These are phyloP conservation scores for Ascosphaera pollenicola DNA, from an alignment of 2,329 filamentous ascomycete genomes.

Conservation along the genomic window DNA sequence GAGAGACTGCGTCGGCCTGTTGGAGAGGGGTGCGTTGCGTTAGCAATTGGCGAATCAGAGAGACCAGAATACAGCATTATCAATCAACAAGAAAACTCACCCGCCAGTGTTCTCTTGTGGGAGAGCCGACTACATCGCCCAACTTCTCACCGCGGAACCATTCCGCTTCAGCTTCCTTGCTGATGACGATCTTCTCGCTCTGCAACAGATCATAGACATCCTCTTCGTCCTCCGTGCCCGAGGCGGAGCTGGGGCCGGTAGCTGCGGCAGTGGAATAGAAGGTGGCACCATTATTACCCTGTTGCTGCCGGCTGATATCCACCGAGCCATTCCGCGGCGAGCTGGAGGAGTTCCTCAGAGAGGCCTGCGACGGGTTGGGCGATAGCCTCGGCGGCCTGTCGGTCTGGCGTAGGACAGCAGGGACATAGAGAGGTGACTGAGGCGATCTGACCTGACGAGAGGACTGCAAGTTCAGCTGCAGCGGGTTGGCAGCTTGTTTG, in stretches of 20 bases:
- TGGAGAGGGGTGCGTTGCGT: neutral
- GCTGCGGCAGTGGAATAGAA: neutral
- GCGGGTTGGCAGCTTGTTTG: constrained; percentile 2
- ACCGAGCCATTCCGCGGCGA: neutral
- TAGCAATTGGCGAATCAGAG: neutral
- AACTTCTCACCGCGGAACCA: constrained; percentile 30
- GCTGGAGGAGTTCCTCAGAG: neutral
- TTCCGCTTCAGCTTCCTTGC: constrained; percentile 28
- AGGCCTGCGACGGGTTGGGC: constrained; percentile 3
- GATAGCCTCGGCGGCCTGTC: constrained; percentile 26
- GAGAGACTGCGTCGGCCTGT: constrained; percentile 34
- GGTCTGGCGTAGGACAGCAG: constrained; percentile 38
- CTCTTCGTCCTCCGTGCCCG: neutral
- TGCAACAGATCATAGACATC: constrained; percentile 5
- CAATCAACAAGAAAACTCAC: constrained; percentile 19
- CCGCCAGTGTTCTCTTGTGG: constrained; percentile 45
- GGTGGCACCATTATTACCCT: neutral
- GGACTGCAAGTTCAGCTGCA: constrained; percentile 20
- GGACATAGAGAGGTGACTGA: constrained; percentile 39
- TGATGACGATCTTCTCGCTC: constrained; percentile 19
- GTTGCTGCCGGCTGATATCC: too few species aligned
- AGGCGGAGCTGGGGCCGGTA: neutral
- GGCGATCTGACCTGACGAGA: constrained; percentile 35
- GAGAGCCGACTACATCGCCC: constrained; percentile 34
- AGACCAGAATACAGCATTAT: neutral